Base-by-base conservation (phyloP, 2,329 filamentous ascomycete genomes). In the Sporothrix brasiliensis region DNA sequence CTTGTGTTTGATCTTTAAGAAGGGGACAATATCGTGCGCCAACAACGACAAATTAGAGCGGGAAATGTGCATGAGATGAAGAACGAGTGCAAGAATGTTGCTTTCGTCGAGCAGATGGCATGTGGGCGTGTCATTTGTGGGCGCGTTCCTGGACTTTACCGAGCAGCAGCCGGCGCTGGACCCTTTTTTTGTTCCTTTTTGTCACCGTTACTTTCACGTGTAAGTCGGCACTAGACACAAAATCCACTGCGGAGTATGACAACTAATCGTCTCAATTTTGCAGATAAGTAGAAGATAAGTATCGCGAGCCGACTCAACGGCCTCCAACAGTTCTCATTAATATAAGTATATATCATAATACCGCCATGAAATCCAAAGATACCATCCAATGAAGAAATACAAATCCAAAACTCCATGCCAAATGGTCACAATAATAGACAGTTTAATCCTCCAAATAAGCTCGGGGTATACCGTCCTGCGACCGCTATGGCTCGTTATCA, bases 101-200 rank as follows among this genome's bases (percentile, higher is more conserved):
- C 27, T 44, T 63, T 63, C 50, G 27, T 68, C 67, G 71, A 67
- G 60, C 69, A 16, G 63, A 30, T 52, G 52, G 70, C 66, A 44
- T 21, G n/a, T 63, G n/a, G 56, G 30, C 41, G 24, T 41, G 56
- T 52, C 21, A 34, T 30, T 41, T 41, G 56, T 41, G 56, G 34
- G 56, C 56, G 44, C 56, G 34, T 5, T 34, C 41, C n/a, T 60
- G 56, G 44, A 13, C 53, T 69, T 73, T 72, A 47, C 72, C 72
- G 72, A 73, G 58, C 60, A 63, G 54, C 70, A 72, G 69, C 71
- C 72, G 72, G 69, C 21, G 21, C 30, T 27, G 47, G 60, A 58
- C 50, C 49, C 41, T 61, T 47, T 61, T 61, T 63, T 47, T 24
- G 13, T 39, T 34, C n/a, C 4, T 61, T 63, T 63, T 63, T 39